phyloP scores from a whole-genome alignment of 139 green algal genomes.

The Micractinium conductrix region DNA sequence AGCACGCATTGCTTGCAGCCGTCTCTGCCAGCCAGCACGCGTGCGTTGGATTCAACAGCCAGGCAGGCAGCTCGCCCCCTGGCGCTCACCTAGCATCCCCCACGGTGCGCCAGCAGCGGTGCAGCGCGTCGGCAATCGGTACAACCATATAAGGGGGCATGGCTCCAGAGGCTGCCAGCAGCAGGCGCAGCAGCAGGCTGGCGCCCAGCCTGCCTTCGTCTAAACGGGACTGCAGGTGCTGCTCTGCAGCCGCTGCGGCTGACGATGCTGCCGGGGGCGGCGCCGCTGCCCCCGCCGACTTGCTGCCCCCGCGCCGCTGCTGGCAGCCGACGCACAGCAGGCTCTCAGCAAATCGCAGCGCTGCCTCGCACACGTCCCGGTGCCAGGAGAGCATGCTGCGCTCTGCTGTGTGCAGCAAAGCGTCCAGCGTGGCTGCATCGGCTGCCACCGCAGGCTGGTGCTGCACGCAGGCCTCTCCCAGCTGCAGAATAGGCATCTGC shows the following conservation, averaged over 20 bases:
- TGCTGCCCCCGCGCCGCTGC: not conserved
- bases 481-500: not conserved
- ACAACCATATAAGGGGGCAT: constrained; percentile 66
- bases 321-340: constrained; percentile 33
- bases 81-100: not conserved
- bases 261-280: not conserved
- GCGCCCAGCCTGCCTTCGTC: not conserved
- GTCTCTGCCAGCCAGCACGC: no score
- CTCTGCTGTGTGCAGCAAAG: constrained; percentile 33
- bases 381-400: constrained; percentile 32
- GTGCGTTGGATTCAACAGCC: no score
- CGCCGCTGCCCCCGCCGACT: no score
- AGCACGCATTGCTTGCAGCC: no score
- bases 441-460: not conserved
- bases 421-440: constrained; percentile 8
- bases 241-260: not conserved
- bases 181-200: constrained; percentile 44
- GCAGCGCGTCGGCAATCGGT: constrained; percentile 46
- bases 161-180: constrained; percentile 50
- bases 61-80: no score
- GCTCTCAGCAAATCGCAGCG: constrained; percentile 33
- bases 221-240: not conserved
- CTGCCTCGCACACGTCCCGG: constrained; percentile 40
- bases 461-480: constrained; percentile 6
- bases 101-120: constrained; percentile 42